Percentiles rank a stretch among this genome's conserved stretches.
Evolutionary conservation across 768 basidiomycete genomes (phyloP).

Genomic region (Podaxis sp.): DNA sequence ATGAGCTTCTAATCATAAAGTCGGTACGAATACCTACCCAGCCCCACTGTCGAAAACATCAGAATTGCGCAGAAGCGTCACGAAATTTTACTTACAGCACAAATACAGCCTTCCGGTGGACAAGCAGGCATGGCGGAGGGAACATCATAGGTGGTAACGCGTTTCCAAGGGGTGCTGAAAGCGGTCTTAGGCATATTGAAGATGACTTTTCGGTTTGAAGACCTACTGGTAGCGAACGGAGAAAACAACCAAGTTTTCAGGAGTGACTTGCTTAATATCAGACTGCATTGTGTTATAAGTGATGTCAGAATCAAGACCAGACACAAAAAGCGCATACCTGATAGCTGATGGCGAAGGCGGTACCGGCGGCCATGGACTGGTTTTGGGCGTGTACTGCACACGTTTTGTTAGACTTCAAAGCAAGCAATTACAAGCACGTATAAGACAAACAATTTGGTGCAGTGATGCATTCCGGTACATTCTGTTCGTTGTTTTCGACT

Average conservation of each 20-base stretch:
- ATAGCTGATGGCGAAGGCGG: slow-evolving; percentile 57
- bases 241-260: slow-evolving; percentile 53
- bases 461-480: slow-evolving; percentile 42
- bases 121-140: slow-evolving; percentile 50
- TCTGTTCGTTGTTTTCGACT: slow-evolving; percentile 23
- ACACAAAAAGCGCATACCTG: slow-evolving; percentile 28
- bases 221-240: slow-evolving; percentile 47
- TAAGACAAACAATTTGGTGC: slow-evolving; percentile 45
- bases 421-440: background rate
- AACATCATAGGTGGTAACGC: slow-evolving; percentile 45
- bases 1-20: background rate
- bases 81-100: slow-evolving; percentile 40
- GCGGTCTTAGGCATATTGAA: background rate
- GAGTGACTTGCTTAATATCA: slow-evolving; percentile 43
- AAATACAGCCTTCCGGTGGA: slow-evolving; percentile 50
- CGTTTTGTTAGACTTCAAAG: background rate
- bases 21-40: slow-evolving; percentile 38
- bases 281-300: slow-evolving; percentile 31
- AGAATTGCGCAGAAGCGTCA: slow-evolving; percentile 1
- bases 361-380: slow-evolving; percentile 49
- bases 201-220: background rate
- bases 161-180: slow-evolving; percentile 53
- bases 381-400: slow-evolving; percentile 53
- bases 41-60: slow-evolving; percentile 39
- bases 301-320: background rate